These are phyloP conservation scores for Fomitopsis palustris DNA, from an alignment of 1,284 basidiomycete species.

Conservation along the genomic window DNA sequence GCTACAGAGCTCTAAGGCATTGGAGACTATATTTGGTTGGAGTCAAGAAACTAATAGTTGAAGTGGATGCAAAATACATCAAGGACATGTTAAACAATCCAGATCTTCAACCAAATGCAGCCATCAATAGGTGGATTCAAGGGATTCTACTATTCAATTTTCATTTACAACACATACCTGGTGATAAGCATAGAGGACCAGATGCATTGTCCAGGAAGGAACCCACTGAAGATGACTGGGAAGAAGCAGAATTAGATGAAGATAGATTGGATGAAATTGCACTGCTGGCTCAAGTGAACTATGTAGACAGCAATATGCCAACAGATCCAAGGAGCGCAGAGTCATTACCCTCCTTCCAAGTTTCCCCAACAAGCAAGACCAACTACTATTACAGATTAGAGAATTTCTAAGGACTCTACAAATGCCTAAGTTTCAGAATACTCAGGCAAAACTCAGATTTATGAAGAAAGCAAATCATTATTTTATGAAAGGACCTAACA, in stretches of 20 bases:
- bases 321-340: background rate
- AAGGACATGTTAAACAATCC: constrained; percentile 20
- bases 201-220: constrained; percentile 8
- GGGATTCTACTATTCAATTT: constrained; percentile 34
- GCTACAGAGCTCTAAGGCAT: constrained; percentile 31
- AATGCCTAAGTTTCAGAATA: background rate
- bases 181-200: constrained; percentile 13
- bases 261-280: background rate
- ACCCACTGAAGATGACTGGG: background rate
- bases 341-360: too few relatives aligned
- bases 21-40: constrained; percentile 31
- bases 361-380: background rate
- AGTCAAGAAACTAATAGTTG: constrained; percentile 26
- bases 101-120: constrained; percentile 30
- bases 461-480: background rate
- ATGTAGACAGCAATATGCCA: background rate
- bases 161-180: constrained; percentile 26
- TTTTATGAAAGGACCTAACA: background rate
- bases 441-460: background rate
- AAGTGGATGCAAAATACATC: constrained; percentile 28
- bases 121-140: constrained; percentile 37
- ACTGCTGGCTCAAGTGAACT: background rate
- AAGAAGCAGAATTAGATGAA: background rate
- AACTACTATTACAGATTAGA: background rate
- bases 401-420: background rate